Percentiles rank a stretch among this genome's conserved stretches.
These are phyloP conservation scores for Monosporascus ibericus DNA, from an alignment of 2,329 filamentous ascomycete genomes.

Conservation along the genomic window DNA sequence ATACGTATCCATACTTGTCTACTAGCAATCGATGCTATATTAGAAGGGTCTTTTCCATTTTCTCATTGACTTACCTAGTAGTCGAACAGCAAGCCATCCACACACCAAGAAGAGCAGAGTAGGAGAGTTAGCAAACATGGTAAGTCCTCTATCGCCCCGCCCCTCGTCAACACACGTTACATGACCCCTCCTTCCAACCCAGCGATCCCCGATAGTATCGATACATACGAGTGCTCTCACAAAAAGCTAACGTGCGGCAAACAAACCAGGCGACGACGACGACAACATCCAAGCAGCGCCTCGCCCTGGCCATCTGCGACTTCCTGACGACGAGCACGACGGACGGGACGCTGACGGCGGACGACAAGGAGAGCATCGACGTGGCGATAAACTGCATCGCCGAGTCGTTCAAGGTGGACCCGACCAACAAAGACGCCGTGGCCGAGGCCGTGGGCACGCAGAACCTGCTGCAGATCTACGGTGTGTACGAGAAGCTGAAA, in stretches of 20 bases:
- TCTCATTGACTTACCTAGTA: not conserved
- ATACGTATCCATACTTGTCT: not conserved
- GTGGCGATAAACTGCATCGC: slow-evolving; percentile 91
- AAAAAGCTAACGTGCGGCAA: not conserved
- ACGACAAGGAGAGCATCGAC: slow-evolving; percentile 91
- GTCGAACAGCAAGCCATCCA: not conserved
- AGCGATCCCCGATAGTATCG: not conserved
- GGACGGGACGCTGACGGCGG: slow-evolving; percentile 80
- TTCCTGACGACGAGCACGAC: slow-evolving; percentile 79
- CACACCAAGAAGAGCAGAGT: not conserved
- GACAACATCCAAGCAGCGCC: slow-evolving; percentile 64
- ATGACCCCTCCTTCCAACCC: too few relatives aligned
- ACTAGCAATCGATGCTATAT: not conserved
- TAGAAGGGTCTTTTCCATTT: not conserved
- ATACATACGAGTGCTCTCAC: not conserved
- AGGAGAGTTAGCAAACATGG: not conserved
- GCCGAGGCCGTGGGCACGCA: slow-evolving; percentile 76
- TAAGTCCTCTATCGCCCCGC: not conserved
- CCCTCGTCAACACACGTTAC: too few relatives aligned
- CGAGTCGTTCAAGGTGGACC: slow-evolving; percentile 92
- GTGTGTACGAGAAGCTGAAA: slow-evolving; percentile 93
- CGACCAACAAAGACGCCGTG: slow-evolving; percentile 66
- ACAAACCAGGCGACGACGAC: slow-evolving; percentile 15
- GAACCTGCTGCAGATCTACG: slow-evolving; percentile 85
- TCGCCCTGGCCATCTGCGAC: slow-evolving; percentile 95